phyloP scores from a whole-genome alignment of 352 stramenopile species.

The Phytophthora ohioensis region DNA sequence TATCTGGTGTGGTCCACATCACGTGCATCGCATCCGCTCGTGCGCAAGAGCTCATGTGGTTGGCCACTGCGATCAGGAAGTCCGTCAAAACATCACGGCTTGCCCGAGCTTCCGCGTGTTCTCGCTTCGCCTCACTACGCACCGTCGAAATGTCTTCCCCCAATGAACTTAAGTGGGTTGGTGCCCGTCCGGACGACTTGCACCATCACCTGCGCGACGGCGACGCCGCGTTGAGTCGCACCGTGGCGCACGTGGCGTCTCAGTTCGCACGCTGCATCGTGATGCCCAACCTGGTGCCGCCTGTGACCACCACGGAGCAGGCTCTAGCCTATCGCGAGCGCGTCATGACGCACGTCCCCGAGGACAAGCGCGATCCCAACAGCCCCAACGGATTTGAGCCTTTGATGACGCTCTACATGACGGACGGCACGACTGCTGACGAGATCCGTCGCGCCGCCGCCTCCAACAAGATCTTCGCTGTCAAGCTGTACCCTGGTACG shows the following conservation, averaged over 20 bases:
- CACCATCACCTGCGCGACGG: conserved; percentile 98
- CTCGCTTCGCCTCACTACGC: conserved; percentile 4
- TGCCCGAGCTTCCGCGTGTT: conserved; percentile 1
- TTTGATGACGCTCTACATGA: conserved; percentile 99
- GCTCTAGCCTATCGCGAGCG: conserved; percentile 97
- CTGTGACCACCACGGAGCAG: conserved; percentile 95
- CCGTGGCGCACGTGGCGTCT: conserved; percentile 79
- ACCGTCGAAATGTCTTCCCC: conserved; percentile 28
- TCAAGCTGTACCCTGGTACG: conserved; percentile 98
- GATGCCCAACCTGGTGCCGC: conserved; percentile 99
- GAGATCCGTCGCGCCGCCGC: conserved; percentile 95
- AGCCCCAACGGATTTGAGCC: conserved; percentile 84
- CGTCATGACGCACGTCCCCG: conserved; percentile 89
- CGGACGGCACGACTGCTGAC: conserved; percentile 96
- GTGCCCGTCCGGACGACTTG: conserved; percentile 93
- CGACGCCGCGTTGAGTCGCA: conserved; percentile 82
- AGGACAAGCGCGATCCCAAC: conserved; percentile 44
- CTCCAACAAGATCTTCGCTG: conserved; percentile 92
- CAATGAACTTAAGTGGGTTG: conserved; percentile 49
- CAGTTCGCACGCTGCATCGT: conserved; percentile 93
- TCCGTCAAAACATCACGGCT: conserved; percentile 11
- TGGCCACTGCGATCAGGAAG: conserved; percentile 24
- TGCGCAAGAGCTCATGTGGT: conserved; percentile 23
- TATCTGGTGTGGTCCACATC: conserved; percentile 10
- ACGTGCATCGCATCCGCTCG: neutral